Conservation (phyloP, 495 filamentous ascomycete genomes). For the Hypoxylon crocopeplum region DNA sequence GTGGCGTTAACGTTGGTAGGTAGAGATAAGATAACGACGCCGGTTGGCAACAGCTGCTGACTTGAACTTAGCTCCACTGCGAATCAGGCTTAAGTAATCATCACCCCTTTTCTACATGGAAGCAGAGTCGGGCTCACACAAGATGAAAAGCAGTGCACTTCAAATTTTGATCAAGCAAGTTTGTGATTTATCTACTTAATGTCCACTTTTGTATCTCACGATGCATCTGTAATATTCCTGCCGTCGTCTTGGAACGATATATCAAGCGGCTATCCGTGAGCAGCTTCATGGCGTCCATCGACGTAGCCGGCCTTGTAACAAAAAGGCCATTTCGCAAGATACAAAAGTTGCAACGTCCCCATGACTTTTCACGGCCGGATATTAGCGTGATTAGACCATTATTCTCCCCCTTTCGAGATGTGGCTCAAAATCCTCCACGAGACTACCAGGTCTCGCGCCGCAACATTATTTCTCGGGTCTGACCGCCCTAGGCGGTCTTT, state of each 20-base stretch:
- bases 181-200: constrained; percentile 14
- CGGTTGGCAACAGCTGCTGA: neutral
- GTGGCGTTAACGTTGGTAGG: constrained; percentile 6
- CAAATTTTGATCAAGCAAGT: neutral
- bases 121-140: too few species aligned
- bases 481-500: neutral
- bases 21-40: constrained; percentile 27
- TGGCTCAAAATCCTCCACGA: constrained; percentile 13
- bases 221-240: neutral
- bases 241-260: neutral
- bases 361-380: constrained; percentile 6
- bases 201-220: constrained; percentile 6
- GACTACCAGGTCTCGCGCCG: constrained; percentile 27
- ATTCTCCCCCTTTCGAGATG: constrained; percentile 14
- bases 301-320: neutral
- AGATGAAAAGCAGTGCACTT: too few species aligned
- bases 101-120: neutral
- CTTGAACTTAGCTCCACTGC: neutral
- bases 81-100: constrained; percentile 17
- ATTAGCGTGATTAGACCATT: constrained; percentile 20
- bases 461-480: constrained; percentile 6
- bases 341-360: constrained; percentile 18
- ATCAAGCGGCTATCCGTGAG: neutral
- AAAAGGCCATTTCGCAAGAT: constrained; percentile 20
- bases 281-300: neutral